Conservation (phyloP, 768 basidiomycete species). For the Paxillus rubicundulus region DNA sequence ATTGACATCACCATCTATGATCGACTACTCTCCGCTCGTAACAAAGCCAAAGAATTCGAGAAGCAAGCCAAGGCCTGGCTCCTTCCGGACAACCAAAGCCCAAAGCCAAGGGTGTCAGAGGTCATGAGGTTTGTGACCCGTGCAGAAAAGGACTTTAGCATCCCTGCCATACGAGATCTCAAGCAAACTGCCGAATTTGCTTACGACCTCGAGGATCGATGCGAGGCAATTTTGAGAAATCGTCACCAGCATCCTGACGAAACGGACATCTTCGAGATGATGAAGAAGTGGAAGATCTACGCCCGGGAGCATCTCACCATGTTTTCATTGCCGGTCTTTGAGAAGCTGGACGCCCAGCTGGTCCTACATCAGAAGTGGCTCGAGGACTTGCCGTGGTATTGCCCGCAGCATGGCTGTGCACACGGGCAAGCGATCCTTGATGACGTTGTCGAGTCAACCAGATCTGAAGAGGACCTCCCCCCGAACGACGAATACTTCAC, state of each 20-base stretch:
- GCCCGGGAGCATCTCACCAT: constrained; percentile 68
- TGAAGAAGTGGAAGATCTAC: constrained; percentile 72
- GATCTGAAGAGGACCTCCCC: constrained; percentile 75
- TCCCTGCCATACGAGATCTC: constrained; percentile 61
- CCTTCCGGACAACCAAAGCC: constrained; percentile 49
- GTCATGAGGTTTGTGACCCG: constrained; percentile 65
- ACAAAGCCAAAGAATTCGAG: constrained; percentile 76
- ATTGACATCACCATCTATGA: constrained; percentile 66
- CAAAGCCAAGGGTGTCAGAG: constrained; percentile 64
- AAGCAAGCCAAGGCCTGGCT: constrained; percentile 75
- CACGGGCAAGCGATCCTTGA: constrained; percentile 66
- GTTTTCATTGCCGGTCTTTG: constrained; percentile 71
- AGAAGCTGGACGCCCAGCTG: constrained; percentile 68
- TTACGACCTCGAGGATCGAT: constrained; percentile 71
- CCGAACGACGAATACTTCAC: constrained; percentile 81
- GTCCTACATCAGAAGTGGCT: constrained; percentile 68
- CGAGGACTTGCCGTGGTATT: constrained; percentile 76
- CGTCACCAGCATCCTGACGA: constrained; percentile 54
- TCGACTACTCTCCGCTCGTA: constrained; percentile 59
- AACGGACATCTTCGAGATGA: constrained; percentile 67
- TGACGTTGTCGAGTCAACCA: constrained; percentile 73
- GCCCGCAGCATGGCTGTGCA: constrained; percentile 58
- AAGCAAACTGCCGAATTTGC: constrained; percentile 73
- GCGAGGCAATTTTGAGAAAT: constrained; percentile 69
- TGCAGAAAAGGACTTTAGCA: constrained; percentile 76